Evolutionary conservation across 768 basidiomycete genomes (phyloP), one percentile per base, ranked within the genome.

Genomic region (Pleurotus tuoliensis): DNA sequence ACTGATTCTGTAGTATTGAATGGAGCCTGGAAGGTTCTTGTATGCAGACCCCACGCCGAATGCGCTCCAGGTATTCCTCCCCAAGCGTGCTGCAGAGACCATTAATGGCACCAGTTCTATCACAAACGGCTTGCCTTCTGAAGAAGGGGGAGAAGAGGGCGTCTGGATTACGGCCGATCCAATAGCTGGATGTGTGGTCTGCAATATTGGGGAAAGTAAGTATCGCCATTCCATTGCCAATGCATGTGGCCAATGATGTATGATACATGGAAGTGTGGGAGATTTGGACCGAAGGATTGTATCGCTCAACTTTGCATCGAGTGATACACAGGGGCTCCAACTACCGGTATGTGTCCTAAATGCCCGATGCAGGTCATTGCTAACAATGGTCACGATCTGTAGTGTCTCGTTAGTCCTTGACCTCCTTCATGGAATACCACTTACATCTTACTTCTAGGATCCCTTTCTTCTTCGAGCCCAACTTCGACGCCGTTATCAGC

Each of bases 401-500:
- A 90, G 20, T 20, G 20, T 20, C 20, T 20, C 20, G 20, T 20
- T 20, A 20, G 20, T 20, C 20, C 20, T 20, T 20, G 20, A 20
- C 2, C 20, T 20, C 20, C 20, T 20, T 20, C 2, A 20, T 20
- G 20, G 20, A 20, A 20, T 20, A 20, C 20, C 20, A 20, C 20
- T 34, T 34, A 34, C 27, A 34, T 5, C 30, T 34, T 34, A 8
- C 11, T 9, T 46, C 5, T 56, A 92, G 90, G 7, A 79, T 95
- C 16, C 94, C 94, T 0, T 96, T 96, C 73, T 97, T 97, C 78
- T 96, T 90, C 60, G 94, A 96, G 68, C 94, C 94, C 0, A 92
- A 90, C 56, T 93, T 92, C 63, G 75, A 85, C 58, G 89, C 93
- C 0, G 56, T 73, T 1, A 73, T 97, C 47, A 70, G 77, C 60